Percentiles rank a stretch among this genome's conserved stretches.
Evolutionary conservation across 2,329 filamentous ascomycete genomes (phyloP).

Genomic region (Akanthomyces dipterigenus): DNA sequence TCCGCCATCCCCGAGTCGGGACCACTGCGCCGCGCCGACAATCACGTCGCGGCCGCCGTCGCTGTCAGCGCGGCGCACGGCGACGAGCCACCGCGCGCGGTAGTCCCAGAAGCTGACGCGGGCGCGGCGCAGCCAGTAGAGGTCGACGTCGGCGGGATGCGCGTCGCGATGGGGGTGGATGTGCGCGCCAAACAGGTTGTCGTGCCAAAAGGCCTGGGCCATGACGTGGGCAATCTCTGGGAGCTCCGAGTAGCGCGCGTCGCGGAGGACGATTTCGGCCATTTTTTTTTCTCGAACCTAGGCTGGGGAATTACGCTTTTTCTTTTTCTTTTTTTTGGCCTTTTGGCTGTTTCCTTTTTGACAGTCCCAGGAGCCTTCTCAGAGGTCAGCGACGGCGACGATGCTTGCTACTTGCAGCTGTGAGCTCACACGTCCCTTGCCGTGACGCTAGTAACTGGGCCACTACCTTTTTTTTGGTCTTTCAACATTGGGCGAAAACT

Average conservation of each 20-base stretch:
- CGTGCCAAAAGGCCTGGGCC: conserved; percentile 27
- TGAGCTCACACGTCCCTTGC: background rate
- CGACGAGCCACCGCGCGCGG: conserved; percentile 22
- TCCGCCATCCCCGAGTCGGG: conserved; percentile 16
- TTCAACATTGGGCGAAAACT: background rate
- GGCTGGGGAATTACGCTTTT: too few relatives aligned
- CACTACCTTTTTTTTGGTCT: background rate
- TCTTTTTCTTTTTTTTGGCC: too few relatives aligned
- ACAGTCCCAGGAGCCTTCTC: too few relatives aligned
- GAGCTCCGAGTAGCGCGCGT: conserved; percentile 20
- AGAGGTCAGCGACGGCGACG: background rate
- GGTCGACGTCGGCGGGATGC: conserved; percentile 24
- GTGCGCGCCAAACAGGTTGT: conserved; percentile 26
- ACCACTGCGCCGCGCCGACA: conserved; percentile 21
- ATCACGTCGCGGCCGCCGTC: conserved; percentile 15
- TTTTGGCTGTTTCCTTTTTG: background rate
- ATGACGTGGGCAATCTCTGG: conserved; percentile 23
- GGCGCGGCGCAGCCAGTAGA: conserved; percentile 23
- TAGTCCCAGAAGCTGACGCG: conserved; percentile 24
- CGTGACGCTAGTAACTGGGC: background rate
- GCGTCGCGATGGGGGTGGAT: conserved; percentile 28
- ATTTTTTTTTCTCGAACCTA: too few relatives aligned
- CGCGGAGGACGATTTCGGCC: conserved; percentile 11
- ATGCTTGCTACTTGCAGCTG: background rate
- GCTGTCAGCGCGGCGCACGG: conserved; percentile 16